Evolutionary conservation across 192 early-diverging fungal genomes (phyloP).

Genomic region (Powellomyces hirtus): DNA sequence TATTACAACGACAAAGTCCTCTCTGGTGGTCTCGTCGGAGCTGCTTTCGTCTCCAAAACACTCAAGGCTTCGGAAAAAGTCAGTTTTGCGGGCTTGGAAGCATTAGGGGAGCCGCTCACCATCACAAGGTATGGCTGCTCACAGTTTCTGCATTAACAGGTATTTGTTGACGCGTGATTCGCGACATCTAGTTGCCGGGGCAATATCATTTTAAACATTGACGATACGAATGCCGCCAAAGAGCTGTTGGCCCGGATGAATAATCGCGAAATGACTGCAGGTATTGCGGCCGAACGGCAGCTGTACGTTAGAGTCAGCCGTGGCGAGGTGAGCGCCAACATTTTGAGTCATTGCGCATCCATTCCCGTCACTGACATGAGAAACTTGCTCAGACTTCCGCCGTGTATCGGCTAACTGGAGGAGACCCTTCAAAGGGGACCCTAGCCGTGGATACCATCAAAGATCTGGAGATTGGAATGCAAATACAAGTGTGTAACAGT

Average conservation of each 20-base stretch:
- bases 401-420: constrained; percentile 37
- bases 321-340: constrained; percentile 3
- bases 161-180: too few species aligned
- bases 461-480: constrained; percentile 34
- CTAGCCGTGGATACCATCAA: constrained; percentile 38
- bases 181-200: constrained; percentile 33
- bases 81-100: neutral
- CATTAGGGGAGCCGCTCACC: constrained; percentile 23
- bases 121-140: too few species aligned
- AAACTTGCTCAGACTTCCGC: constrained; percentile 14
- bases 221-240: constrained; percentile 27
- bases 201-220: constrained; percentile 37
- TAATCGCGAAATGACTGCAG: neutral
- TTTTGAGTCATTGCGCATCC: neutral
- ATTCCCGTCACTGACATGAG: too few species aligned
- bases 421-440: constrained; percentile 41
- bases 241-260: constrained; percentile 22
- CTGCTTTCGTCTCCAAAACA: constrained; percentile 8
- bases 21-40: constrained; percentile 29
- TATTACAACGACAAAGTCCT: constrained; percentile 33
- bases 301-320: constrained; percentile 23
- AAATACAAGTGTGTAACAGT: too few species aligned
- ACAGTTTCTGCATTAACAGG: too few species aligned
- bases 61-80: neutral
- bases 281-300: constrained; percentile 20